Evolutionary conservation across 225 moss, liverwort and hornwort genomes (phyloP).

Genomic region (Sphagnum contortum): DNA sequence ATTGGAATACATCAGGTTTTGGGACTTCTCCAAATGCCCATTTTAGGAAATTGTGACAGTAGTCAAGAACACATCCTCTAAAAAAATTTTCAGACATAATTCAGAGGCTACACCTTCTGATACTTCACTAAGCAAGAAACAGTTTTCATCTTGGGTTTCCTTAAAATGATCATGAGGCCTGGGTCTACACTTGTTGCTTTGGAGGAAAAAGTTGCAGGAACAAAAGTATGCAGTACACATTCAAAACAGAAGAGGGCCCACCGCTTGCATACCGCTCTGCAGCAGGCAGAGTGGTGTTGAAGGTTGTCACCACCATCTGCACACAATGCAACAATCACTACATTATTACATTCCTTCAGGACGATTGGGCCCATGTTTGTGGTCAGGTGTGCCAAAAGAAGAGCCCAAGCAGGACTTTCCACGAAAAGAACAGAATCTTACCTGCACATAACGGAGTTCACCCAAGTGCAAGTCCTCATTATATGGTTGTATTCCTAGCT

Average conservation of each 20-base stretch:
- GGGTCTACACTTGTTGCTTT: too few relatives aligned
- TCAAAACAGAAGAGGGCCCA: conserved; percentile 8
- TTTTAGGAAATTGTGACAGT: neutral
- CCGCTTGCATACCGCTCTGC: conserved; percentile 68
- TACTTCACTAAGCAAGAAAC: too few relatives aligned
- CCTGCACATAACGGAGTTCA: conserved; percentile 87
- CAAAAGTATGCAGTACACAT: neutral
- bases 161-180: too few relatives aligned
- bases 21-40: too few relatives aligned
- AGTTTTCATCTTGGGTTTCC: too few relatives aligned
- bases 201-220: too few relatives aligned
- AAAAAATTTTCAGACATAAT: too few relatives aligned
- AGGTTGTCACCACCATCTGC: conserved; percentile 84
- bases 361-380: too few relatives aligned
- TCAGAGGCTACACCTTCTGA: too few relatives aligned
- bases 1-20: too few relatives aligned
- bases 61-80: too few relatives aligned
- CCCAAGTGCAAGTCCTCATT: conserved; percentile 62
- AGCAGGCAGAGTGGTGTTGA: conserved; percentile 78
- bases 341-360: neutral
- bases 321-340: neutral
- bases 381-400: neutral
- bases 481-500: conserved; percentile 66
- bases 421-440: conserved; percentile 16
- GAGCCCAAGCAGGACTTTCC: too few relatives aligned